phyloP scores from a whole-genome alignment of 306 rosid species.

The Acmispon strigosus region DNA sequence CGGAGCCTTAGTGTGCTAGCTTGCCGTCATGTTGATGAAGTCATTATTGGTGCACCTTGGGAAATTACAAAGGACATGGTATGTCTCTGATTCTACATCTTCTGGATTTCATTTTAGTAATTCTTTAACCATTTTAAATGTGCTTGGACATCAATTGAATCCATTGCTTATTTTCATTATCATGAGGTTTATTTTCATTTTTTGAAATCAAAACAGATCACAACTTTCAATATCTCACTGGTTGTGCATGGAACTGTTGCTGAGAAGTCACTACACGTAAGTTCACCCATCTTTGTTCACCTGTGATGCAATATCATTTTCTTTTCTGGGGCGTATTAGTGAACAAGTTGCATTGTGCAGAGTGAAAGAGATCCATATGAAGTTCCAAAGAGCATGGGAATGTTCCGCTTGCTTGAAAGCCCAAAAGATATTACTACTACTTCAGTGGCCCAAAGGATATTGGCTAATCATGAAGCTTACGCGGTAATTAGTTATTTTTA shows the following conservation, averaged over 20 bases:
- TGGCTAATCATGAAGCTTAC: slow-evolving; percentile 92
- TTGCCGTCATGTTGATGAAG: slow-evolving; percentile 91
- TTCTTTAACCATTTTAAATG: neutral
- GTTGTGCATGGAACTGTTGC: slow-evolving; percentile 87
- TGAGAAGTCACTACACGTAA: slow-evolving; percentile 56
- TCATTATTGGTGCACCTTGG: slow-evolving; percentile 97
- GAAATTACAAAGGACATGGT: slow-evolving; percentile 92
- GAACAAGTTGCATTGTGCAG: slow-evolving; percentile 39
- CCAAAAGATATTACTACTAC: slow-evolving; percentile 75
- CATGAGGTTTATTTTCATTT: neutral
- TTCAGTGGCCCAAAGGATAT: slow-evolving; percentile 79
- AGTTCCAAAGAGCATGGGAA: slow-evolving; percentile 78
- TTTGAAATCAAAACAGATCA: slow-evolving; percentile 54
- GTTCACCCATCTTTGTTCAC: slow-evolving; percentile 21
- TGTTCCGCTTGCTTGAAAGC: slow-evolving; percentile 77
- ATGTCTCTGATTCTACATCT: slow-evolving; percentile 17
- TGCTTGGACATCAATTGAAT: neutral
- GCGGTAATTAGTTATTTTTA: slow-evolving; percentile 34
- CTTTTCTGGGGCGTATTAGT: neutral
- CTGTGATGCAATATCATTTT: neutral
- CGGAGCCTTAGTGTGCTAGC: slow-evolving; percentile 96
- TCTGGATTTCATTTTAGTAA: neutral
- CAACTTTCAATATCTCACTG: slow-evolving; percentile 82
- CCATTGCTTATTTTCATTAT: slow-evolving; percentile 13
- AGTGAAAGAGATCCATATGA: slow-evolving; percentile 62